Evolutionary conservation across 2,329 filamentous ascomycete species (phyloP).

Genomic region (Aspergillus brasiliensis): DNA sequence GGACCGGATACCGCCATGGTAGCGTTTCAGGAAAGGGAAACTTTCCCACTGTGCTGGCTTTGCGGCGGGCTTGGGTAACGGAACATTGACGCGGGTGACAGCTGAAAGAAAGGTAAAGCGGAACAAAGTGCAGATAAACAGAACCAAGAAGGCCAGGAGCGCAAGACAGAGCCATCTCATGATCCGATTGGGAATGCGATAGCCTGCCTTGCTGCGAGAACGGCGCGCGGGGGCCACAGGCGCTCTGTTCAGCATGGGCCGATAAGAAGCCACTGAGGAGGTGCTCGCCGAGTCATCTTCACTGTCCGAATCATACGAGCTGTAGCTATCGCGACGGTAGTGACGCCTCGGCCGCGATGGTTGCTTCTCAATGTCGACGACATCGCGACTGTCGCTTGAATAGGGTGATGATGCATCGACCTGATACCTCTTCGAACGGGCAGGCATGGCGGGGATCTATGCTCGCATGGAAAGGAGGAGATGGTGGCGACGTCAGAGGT

Average conservation of each 20-base stretch:
- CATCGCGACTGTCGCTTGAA: slow-evolving; percentile 16
- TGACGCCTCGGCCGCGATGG: slow-evolving; percentile 25
- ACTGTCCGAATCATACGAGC: slow-evolving; percentile 31
- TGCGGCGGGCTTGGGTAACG: slow-evolving; percentile 60
- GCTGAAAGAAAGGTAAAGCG: slow-evolving; percentile 64
- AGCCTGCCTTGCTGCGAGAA: slow-evolving; percentile 42
- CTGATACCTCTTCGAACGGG: slow-evolving; percentile 34
- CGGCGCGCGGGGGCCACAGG: slow-evolving; percentile 23
- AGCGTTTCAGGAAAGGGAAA: slow-evolving; percentile 82
- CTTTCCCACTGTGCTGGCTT: slow-evolving; percentile 77
- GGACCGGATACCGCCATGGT: slow-evolving; percentile 82
- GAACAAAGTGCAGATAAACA: slow-evolving; percentile 77
- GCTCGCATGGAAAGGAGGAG: slow-evolving; percentile 29
- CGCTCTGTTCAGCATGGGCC: slow-evolving; percentile 42
- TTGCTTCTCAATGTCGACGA: slow-evolving; percentile 40
- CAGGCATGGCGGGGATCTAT: slow-evolving; percentile 30
- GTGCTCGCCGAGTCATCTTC: slow-evolving; percentile 39
- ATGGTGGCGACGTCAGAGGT: slow-evolving; percentile 10
- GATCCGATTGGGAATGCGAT: slow-evolving; percentile 70
- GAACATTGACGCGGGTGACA: slow-evolving; percentile 32
- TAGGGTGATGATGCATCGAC: slow-evolving; percentile 28
- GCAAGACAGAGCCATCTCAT: slow-evolving; percentile 76
- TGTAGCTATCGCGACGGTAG: slow-evolving; percentile 25
- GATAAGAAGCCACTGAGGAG: slow-evolving; percentile 56
- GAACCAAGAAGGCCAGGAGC: slow-evolving; percentile 67